These are phyloP conservation scores for Talaromyces sp. DNA, from an alignment of 2,329 filamentous ascomycete species.

Conservation along the genomic window DNA sequence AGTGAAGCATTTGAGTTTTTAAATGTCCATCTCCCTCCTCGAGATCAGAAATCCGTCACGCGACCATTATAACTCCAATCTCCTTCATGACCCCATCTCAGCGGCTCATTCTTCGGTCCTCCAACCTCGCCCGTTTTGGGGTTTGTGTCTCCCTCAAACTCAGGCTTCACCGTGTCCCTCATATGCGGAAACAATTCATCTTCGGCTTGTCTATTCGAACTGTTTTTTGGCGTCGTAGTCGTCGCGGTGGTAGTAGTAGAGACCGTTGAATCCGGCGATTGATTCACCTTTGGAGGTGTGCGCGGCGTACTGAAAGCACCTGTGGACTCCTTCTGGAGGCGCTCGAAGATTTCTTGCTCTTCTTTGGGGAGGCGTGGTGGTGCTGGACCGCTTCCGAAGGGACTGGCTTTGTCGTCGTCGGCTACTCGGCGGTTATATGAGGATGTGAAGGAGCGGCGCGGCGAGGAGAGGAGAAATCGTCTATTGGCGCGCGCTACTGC, in stretches of 20 bases:
- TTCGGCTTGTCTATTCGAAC: slow-evolving; percentile 33
- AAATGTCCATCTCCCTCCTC: neutral
- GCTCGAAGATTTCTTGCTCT: slow-evolving; percentile 87
- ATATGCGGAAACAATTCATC: slow-evolving; percentile 62
- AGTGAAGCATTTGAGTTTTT: neutral
- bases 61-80: slow-evolving; percentile 94
- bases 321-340: slow-evolving; percentile 73
- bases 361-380: slow-evolving; percentile 84
- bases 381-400: slow-evolving; percentile 53
- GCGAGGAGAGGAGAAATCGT: slow-evolving; percentile 2
- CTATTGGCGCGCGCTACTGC: neutral
- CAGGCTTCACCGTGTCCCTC: slow-evolving; percentile 73
- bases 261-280: slow-evolving; percentile 42
- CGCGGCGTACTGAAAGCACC: slow-evolving; percentile 69
- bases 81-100: slow-evolving; percentile 74
- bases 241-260: slow-evolving; percentile 11
- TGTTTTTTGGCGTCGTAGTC: slow-evolving; percentile 50
- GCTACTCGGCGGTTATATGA: slow-evolving; percentile 23
- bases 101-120: slow-evolving; percentile 93
- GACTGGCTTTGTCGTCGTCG: slow-evolving; percentile 28
- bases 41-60: slow-evolving; percentile 76
- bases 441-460: slow-evolving; percentile 25
- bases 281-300: slow-evolving; percentile 46
- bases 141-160: slow-evolving; percentile 90
- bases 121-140: slow-evolving; percentile 93